These are phyloP conservation scores for Scheffersomyces ergatensis DNA, from an alignment of 805 yeast genomes.

Conservation along the genomic window DNA sequence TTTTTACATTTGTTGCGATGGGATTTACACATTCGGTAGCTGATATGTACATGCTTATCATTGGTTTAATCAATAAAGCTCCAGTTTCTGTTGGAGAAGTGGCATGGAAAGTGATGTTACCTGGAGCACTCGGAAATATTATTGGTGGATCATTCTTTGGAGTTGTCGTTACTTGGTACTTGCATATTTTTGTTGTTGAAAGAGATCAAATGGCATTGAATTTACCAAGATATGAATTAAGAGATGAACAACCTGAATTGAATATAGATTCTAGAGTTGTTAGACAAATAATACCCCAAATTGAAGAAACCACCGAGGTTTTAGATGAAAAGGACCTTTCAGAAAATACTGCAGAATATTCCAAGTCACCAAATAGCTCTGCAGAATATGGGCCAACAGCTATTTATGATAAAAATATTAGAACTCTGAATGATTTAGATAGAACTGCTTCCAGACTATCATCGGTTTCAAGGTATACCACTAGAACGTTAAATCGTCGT, in stretches of 20 bases:
- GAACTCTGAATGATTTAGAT: slow-evolving; percentile 4
- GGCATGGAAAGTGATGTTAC: slow-evolving; percentile 71
- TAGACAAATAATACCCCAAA: slow-evolving; percentile 26
- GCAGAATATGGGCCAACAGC: not conserved
- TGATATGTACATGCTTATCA: slow-evolving; percentile 68
- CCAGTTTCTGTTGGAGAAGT: slow-evolving; percentile 59
- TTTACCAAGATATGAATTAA: slow-evolving; percentile 65
- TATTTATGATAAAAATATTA: not conserved
- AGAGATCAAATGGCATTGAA: slow-evolving; percentile 59
- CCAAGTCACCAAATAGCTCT: not conserved
- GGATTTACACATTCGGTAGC: slow-evolving; percentile 84
- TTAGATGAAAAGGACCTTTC: slow-evolving; percentile 1
- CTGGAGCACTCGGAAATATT: slow-evolving; percentile 72
- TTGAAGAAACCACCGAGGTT: slow-evolving; percentile 3
- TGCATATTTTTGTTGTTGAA: slow-evolving; percentile 72
- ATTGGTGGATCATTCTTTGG: slow-evolving; percentile 77
- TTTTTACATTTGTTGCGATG: slow-evolving; percentile 73
- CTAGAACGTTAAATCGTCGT: not conserved
- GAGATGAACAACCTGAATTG: slow-evolving; percentile 79
- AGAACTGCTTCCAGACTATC: slow-evolving; percentile 10
- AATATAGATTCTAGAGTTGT: slow-evolving; percentile 79
- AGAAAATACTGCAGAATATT: not conserved
- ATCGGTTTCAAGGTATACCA: slow-evolving; percentile 6
- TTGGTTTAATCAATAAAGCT: slow-evolving; percentile 68
- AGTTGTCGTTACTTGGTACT: slow-evolving; percentile 64